Evolutionary conservation across 2,329 filamentous ascomycete species (phyloP).

Genomic region (Chaetoscypha palmicola): DNA sequence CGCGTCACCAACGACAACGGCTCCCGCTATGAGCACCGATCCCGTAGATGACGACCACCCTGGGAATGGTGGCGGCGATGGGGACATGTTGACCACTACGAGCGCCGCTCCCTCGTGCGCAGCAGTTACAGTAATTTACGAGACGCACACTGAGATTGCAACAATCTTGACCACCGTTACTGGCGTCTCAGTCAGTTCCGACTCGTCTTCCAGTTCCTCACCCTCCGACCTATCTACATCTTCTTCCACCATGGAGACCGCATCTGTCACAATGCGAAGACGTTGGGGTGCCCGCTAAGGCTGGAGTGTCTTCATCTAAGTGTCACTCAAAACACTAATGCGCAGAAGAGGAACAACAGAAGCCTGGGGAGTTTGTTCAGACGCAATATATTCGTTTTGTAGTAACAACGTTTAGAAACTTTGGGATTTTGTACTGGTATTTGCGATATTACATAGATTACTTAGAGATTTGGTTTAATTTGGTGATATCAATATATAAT

Average conservation of each 20-base stretch:
- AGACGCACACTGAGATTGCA: neutral
- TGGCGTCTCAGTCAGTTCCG: neutral
- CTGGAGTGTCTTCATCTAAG: too few relatives aligned
- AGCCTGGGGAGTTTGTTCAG: too few relatives aligned
- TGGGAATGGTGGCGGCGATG: neutral
- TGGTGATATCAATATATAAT: too few relatives aligned
- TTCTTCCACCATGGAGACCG: neutral
- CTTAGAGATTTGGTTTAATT: too few relatives aligned
- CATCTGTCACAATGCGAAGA: neutral
- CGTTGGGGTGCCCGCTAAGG: neutral
- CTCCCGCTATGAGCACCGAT: neutral
- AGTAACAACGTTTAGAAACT: too few relatives aligned
- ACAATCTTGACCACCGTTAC: neutral
- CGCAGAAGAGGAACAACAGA: too few relatives aligned
- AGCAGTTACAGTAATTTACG: neutral
- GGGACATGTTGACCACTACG: neutral
- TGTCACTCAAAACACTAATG: too few relatives aligned
- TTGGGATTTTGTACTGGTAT: too few relatives aligned
- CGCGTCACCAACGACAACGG: neutral
- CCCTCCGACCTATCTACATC: too few relatives aligned
- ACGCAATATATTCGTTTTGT: too few relatives aligned
- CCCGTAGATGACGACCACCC: too few relatives aligned
- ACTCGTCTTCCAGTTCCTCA: neutral
- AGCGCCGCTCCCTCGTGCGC: neutral
- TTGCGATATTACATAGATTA: too few relatives aligned